Evolutionary conservation across 2,329 filamentous ascomycete species (phyloP), one percentile per base, ranked within the genome.

Genomic region (Arachnomyces sp.): DNA sequence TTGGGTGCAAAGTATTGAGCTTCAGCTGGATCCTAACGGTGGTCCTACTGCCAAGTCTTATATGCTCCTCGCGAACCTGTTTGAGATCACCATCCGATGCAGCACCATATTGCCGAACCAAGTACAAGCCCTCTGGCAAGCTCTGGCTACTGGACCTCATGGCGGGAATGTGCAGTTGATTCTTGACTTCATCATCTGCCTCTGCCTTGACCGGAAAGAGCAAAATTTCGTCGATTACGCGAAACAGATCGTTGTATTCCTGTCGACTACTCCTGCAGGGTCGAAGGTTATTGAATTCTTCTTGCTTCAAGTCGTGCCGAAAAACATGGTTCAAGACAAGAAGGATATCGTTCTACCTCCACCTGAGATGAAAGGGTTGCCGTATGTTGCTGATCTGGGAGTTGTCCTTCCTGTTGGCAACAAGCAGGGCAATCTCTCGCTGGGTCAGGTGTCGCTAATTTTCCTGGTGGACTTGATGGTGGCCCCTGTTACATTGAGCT

Each of bases 151-250:
- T 0, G 90, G 92, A 0, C 89, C 89, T 0, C 84, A 95, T 60
- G 85, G 81, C 7, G 90, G 89, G 14, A 98, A 98, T 54, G 92
- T 98, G 8, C 86, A 93, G 41, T 70, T 98, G 28, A 85, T 96
- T 9, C 74, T 98, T 1, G 89, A 96, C 59, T 98, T 98, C 57
- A 92, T 98, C 61, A 96, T 98, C 63, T 81, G 81, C 18, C 74
- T 96, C 3, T 98, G 92, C 52, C 69, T 98, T 8, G 92, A 98
- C 54, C 81, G 90, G 25, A 81, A 90, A 36, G 93, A 98, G 60
- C 92, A 98, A 55, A 96, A 95, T 53, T 98, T 95, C 60, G 90
- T 98, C 40, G 87, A 95, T 52, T 94, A 93, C 57, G 90, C 90
- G 4, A 98, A 96, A 66, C 92, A 98, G 61, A 92, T 98, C 38